Evolutionary conservation across 768 basidiomycete species (phyloP), one percentile per base, ranked within the genome.

Genomic region (Suillus luteus): DNA sequence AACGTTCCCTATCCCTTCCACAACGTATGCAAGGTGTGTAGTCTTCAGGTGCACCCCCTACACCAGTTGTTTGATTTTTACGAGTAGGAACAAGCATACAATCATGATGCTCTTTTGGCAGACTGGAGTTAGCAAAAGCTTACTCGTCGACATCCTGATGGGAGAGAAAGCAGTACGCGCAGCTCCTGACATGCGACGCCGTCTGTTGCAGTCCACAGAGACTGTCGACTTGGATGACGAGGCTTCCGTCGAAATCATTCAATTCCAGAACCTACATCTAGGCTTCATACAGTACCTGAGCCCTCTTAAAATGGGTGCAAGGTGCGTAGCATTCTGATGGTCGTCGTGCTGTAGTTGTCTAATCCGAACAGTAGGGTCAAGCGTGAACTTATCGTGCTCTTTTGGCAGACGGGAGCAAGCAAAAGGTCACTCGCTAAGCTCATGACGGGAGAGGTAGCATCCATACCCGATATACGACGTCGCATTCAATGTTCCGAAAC

Each of bases 101-200:
- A 55, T 80, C 44, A 55, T 81, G 55, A 66, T 81, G n/a, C 60
- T 82, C 33, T 82, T 81, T 55, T 80, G 81, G 0, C 76, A 80
- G 58, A 73, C 77, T 0, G 80, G 81, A 22, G 64, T 68, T 11
- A 74, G 74, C 9, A 77, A 77, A 49, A 75, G 69, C 38, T 75
- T 72, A 11, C 63, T 77, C 33, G 65, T 77, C 51, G 81, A 82
- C 59, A 74, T 83, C 67, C 64, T 83, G 49, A 66, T 69, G 12
- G 72, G 69, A 65, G 78, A 9, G 49, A 17, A 49, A 8, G 24
- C 17, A 49, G 49, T 8, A 14, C 14, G 0, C 49, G 8, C 8
- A 49, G 49, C 49, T 49, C 15, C 14, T 17, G 49, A 27, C 14
- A 49, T 17, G 24, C 49, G 49, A 27, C 14, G 8, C 3, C 49